Base-by-base conservation (phyloP, 805 yeast genomes). In the Saccharomycodes ludwigii region DNA sequence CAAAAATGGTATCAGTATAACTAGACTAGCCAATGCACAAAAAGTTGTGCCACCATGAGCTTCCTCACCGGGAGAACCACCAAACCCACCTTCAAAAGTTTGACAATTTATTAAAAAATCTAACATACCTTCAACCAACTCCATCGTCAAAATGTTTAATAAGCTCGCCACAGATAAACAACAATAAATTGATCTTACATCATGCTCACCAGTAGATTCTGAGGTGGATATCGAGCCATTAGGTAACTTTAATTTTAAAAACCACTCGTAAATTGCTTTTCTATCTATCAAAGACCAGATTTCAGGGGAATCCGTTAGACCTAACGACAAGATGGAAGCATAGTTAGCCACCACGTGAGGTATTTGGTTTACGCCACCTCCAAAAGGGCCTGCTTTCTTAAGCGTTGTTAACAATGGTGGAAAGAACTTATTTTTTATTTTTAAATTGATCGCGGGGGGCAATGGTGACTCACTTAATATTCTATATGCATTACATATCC, bases 41-140 rank as follows among this genome's bases (percentile, higher is more conserved):
- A 72, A 91, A 0, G 97, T 73, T 51, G 91, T 93, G 1, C 98
- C 99, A 2, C 96, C 98, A 50, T 91, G 99, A 0, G 97, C 96
- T 54, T 91, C 99, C 4, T 67, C 63, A 13, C 51, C 52, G 0
- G 94, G 91, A 14, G 65, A 63, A 2, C 94, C 95, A 1, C 86
- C 84, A 56, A 88, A 81, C 0, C 98, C 98, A 16, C 99, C 98
- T 57, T 93, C 98, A 49, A 68, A 86, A 0, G 88, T 81, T 54
- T 91, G 98, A 44, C 95, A 84, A 9, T 50, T 41, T 0, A 56
- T 43, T 10, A 91, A 42, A 76, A 85, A 88, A 10, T 66, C 68
- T 3, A 61, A 59, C 0, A 73, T 65, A 4, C 69, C 71, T 11
- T 56, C 58, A 0, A 56, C 40, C 6, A 91, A 56, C 38, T 77